Percentiles rank a stretch among this genome's conserved stretches.
Conservation (phyloP, 495 filamentous ascomycete species). For the Penicillium nucicola region DNA sequence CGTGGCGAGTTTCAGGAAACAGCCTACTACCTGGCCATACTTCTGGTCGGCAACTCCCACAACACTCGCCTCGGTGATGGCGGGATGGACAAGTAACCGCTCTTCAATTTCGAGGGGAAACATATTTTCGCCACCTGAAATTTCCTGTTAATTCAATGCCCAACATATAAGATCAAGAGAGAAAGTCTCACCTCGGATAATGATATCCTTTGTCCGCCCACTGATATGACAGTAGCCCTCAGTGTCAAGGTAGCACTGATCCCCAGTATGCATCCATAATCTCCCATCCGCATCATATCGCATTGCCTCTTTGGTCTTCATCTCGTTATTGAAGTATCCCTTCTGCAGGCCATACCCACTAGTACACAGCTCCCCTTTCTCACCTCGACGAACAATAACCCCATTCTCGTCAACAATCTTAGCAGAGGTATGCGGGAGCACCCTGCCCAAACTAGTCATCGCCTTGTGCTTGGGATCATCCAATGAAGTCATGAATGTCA, state of each 20-base stretch:
- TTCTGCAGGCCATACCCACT: slow-evolving; percentile 76
- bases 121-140: slow-evolving; percentile 27
- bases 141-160: too few species aligned
- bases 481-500: slow-evolving; percentile 12
- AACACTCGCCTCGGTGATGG: slow-evolving; percentile 19
- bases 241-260: slow-evolving; percentile 18
- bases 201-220: slow-evolving; percentile 63
- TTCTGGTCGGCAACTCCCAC: slow-evolving; percentile 16
- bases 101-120: slow-evolving; percentile 26
- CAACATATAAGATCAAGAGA: too few species aligned
- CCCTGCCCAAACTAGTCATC: slow-evolving; percentile 12
- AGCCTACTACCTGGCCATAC: slow-evolving; percentile 23
- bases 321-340: slow-evolving; percentile 72
- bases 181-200: slow-evolving; percentile 57
- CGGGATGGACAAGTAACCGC: slow-evolving; percentile 10
- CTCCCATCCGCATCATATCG: slow-evolving; percentile 23
- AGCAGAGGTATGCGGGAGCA: slow-evolving; percentile 62
- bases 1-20: slow-evolving; percentile 14
- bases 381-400: slow-evolving; percentile 46
- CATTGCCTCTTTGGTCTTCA: slow-evolving; percentile 63
- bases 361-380: slow-evolving; percentile 71
- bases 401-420: slow-evolving; percentile 67
- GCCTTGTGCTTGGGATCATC: too few species aligned
- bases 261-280: slow-evolving; percentile 27
- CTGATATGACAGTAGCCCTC: slow-evolving; percentile 34